Percentiles rank a stretch among this genome's conserved stretches.
phyloP scores from a whole-genome alignment of 768 basidiomycete species.

The Pleurotus tuber-regium region DNA sequence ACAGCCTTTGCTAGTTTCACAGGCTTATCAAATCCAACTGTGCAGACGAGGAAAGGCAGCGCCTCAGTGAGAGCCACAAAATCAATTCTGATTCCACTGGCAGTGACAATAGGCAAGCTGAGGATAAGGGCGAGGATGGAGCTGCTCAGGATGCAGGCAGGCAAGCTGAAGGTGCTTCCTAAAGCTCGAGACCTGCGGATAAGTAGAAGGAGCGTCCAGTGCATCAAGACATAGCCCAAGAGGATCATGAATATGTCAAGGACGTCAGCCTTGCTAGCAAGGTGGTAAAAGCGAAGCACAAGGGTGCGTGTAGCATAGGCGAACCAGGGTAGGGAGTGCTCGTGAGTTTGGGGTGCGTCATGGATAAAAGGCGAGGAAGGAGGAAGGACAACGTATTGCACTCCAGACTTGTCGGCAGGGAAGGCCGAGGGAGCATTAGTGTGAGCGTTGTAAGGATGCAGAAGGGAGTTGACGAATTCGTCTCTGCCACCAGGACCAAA shows the following conservation, averaged over 20 bases:
- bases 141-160: constrained; percentile 73
- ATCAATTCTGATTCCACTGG: constrained; percentile 84
- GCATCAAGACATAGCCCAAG: constrained; percentile 93
- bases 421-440: constrained; percentile 21
- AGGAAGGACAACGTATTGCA: constrained; percentile 51
- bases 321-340: constrained; percentile 81
- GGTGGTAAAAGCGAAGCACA: constrained; percentile 79
- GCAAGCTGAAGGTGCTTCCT: constrained; percentile 61
- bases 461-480: constrained; percentile 43
- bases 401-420: constrained; percentile 35
- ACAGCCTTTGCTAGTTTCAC: constrained; percentile 88
- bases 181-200: constrained; percentile 86
- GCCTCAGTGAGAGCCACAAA: constrained; percentile 93
- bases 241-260: constrained; percentile 95
- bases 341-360: constrained; percentile 31
- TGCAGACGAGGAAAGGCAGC: constrained; percentile 95
- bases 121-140: constrained; percentile 82
- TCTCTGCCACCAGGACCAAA: constrained; percentile 50
- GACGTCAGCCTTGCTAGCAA: constrained; percentile 92
- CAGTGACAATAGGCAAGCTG: constrained; percentile 70
- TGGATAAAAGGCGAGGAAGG: background rate
- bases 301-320: constrained; percentile 80
- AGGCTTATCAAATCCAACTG: constrained; percentile 97
- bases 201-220: constrained; percentile 88
- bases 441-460: constrained; percentile 11